Evolutionary conservation across 2,329 filamentous ascomycete species (phyloP), one percentile per base, ranked within the genome.

Genomic region (Didymella pinodella): DNA sequence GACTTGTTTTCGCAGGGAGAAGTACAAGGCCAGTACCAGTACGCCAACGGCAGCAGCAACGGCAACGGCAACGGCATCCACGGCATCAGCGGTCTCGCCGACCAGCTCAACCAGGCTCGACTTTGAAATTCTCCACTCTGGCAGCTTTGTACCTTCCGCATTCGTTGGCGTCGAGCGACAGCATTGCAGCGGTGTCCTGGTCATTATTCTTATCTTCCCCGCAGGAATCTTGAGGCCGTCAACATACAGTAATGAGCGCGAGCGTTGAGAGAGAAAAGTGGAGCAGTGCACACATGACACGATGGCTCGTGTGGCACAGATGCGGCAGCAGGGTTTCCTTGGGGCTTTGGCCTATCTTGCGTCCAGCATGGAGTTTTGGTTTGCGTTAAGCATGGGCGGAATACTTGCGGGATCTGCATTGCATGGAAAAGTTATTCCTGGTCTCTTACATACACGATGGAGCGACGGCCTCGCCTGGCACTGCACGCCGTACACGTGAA

Each of bases 291-390:
- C 54, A 57, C 49, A 63, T 64, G 59, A 62, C 62, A 56, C 41
- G 49, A 34, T 31, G 32, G 48, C 38, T 52, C 40, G 14, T 38
- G 49, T 29, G 45, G 55, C 57, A 51, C 50, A 22, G 47, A 28
- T 28, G 45, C 51, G 43, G 43, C 40, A 43, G 46, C 29, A 26
- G 44, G 47, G 36, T 18, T 50, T 32, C 20, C 44, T n/a, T 48
- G 54, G 31, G 28, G 28, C 38, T 34, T 29, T 48, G 48, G 28
- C 48, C 41, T 26, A 49, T 64, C 41, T 48, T 29, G 55, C 40
- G 49, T 64, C 47, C 61, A 70, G 72, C 72, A 72, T 69, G 73
- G 74, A 72, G 73, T 76, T 75, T 70, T 49, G 62, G 68, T 65
- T 63, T 64, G 58, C 56, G 47, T 66, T 60, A 44, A 66, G 69